Evolutionary conservation across 768 basidiomycete genomes (phyloP).

Genomic region (Suillus decipiens): DNA sequence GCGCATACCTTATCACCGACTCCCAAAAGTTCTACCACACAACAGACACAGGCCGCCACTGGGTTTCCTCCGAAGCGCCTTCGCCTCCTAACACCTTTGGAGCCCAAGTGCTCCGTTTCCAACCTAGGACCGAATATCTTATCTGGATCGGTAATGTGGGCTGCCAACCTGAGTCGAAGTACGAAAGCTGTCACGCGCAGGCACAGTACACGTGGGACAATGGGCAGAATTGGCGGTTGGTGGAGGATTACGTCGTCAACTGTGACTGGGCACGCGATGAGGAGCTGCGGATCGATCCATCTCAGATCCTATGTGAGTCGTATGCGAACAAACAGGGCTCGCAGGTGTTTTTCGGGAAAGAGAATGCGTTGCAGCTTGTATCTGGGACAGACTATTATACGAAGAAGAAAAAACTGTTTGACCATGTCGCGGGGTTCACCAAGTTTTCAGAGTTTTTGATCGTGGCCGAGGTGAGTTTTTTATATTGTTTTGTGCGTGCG

Average conservation of each 20-base stretch:
- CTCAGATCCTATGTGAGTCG: constrained; percentile 91
- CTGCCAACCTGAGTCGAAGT: constrained; percentile 45
- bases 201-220: constrained; percentile 77
- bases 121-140: constrained; percentile 78
- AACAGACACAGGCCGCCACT: constrained; percentile 75
- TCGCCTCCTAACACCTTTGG: constrained; percentile 78
- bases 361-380: constrained; percentile 73
- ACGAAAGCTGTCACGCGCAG: constrained; percentile 66
- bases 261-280: constrained; percentile 91
- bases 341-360: constrained; percentile 57
- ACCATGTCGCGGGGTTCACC: constrained; percentile 90
- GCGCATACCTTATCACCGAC: constrained; percentile 89
- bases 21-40: constrained; percentile 70
- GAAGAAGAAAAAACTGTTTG: constrained; percentile 76
- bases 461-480: constrained; percentile 78
- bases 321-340: constrained; percentile 80
- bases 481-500: background rate
- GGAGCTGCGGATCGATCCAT: constrained; percentile 76
- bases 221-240: constrained; percentile 70
- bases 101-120: constrained; percentile 80
- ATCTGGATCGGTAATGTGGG: constrained; percentile 86
- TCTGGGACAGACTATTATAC: constrained; percentile 73
- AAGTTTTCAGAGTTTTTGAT: constrained; percentile 97
- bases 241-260: constrained; percentile 87
- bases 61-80: constrained; percentile 63